Conservation (phyloP, 345 rosid genomes). For the Brassica cretica region DNA sequence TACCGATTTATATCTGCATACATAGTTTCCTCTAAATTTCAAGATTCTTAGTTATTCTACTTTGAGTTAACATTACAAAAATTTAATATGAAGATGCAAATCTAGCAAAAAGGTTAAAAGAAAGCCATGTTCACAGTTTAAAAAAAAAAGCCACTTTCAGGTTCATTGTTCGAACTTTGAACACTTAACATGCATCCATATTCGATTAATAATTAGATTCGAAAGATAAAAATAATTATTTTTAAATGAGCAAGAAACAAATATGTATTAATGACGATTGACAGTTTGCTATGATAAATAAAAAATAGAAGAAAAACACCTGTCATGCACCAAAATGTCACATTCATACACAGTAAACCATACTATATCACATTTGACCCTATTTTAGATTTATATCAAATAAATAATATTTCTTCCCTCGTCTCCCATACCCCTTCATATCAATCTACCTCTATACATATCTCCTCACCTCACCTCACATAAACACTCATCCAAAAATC, state of each 20-base stretch:
- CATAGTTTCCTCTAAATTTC: not conserved
- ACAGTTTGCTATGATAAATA: not conserved
- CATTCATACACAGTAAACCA: conserved; percentile 38
- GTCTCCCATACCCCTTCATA: conserved; percentile 1
- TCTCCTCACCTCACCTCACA: conserved; percentile 29
- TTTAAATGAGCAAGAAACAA: conserved; percentile 13
- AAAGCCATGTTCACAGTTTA: conserved; percentile 21
- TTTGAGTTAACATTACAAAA: not conserved
- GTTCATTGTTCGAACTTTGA: conserved; percentile 34
- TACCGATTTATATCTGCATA: not conserved
- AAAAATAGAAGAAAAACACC: conserved; percentile 19
- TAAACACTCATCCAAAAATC: conserved; percentile 24
- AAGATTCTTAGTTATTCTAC: not conserved
- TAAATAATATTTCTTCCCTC: not conserved
- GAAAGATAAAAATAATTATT: not conserved
- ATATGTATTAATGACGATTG: not conserved
- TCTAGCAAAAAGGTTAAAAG: not conserved
- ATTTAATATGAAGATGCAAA: not conserved
- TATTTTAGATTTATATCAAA: conserved; percentile 28
- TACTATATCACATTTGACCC: conserved; percentile 33
- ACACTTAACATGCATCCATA: conserved; percentile 17
- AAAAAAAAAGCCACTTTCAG: conserved; percentile 23
- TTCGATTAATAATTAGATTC: conserved; percentile 4
- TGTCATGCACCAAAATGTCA: conserved; percentile 40
- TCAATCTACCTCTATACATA: conserved; percentile 25